Evolutionary conservation across 2,329 filamentous ascomycete genomes (phyloP).

Genomic region (Geosmithia flava): DNA sequence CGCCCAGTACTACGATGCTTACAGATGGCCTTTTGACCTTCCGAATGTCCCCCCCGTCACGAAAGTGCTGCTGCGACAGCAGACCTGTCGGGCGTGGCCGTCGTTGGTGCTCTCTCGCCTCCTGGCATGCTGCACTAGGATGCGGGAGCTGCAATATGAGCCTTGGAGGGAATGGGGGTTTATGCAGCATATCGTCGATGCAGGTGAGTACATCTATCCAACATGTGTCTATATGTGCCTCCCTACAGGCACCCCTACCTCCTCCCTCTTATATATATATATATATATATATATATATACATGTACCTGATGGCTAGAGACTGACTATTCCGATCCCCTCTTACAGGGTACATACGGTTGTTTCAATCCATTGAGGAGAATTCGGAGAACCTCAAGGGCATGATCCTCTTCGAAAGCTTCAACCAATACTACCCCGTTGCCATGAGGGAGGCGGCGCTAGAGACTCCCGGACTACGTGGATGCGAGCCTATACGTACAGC

Average conservation of each 20-base stretch:
- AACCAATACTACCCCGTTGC: conserved; percentile 14
- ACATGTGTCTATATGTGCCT: no score
- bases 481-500: conserved; percentile 9
- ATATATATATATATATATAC: no score
- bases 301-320: no score
- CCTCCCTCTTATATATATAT: no score
- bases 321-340: conserved; percentile 8
- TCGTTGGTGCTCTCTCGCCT: conserved; percentile 16
- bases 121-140: conserved; percentile 18
- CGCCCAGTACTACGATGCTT: no score
- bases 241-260: no score
- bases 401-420: conserved; percentile 22
- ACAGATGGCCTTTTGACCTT: no score
- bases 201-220: no score
- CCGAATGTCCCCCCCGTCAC: conserved; percentile 18
- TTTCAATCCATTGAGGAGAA: conserved; percentile 13
- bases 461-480: no score
- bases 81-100: conserved; percentile 22
- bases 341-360: conserved; percentile 11
- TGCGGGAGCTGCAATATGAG: conserved; percentile 24
- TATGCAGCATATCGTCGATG: conserved; percentile 7
- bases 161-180: conserved; percentile 20
- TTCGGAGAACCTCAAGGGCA: conserved; percentile 14
- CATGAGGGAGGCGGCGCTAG: no score
- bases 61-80: conserved; percentile 21